These are phyloP conservation scores for Geotrichum ghanense DNA, from an alignment of 805 yeast genomes.

Conservation along the genomic window DNA sequence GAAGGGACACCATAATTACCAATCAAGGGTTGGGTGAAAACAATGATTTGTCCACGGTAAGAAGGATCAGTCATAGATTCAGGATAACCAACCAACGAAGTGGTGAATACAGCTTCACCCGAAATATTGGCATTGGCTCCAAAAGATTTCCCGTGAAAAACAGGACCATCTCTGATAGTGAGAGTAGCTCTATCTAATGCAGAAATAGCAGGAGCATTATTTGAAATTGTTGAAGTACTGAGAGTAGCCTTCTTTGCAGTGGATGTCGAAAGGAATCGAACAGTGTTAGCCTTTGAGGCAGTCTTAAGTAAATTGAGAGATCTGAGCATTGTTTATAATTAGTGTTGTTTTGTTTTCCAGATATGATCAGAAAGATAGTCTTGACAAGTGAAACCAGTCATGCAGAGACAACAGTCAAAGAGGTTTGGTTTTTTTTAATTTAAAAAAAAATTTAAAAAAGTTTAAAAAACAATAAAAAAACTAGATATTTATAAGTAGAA, in stretches of 20 bases:
- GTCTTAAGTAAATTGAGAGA: neutral
- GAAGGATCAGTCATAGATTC: constrained; percentile 99
- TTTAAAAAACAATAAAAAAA: no score
- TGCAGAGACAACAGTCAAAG: constrained; percentile 2
- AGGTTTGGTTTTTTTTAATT: no score
- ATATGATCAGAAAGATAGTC: constrained; percentile 31
- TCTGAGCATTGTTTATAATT: constrained; percentile 10
- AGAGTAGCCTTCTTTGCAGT: neutral
- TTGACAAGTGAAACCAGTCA: constrained; percentile 7
- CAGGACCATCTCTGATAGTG: constrained; percentile 86
- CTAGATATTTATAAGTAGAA: no score
- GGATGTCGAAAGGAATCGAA: constrained; percentile 2
- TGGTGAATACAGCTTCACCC: constrained; percentile 97
- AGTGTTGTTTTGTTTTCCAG: constrained; percentile 39
- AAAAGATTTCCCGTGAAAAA: constrained; percentile 85
- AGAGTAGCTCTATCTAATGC: constrained; percentile 62
- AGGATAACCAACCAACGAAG: constrained; percentile 96
- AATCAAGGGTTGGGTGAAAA: constrained; percentile 92
- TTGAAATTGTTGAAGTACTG: constrained; percentile 1
- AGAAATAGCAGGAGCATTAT: constrained; percentile 5
- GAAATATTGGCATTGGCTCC: constrained; percentile 89
- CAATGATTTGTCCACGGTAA: constrained; percentile 91
- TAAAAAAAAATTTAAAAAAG: no score
- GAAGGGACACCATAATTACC: constrained; percentile 99
- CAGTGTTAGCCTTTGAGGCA: neutral